phyloP scores from a whole-genome alignment of 2,329 filamentous ascomycete genomes.

The Cordyceps cicadae region DNA sequence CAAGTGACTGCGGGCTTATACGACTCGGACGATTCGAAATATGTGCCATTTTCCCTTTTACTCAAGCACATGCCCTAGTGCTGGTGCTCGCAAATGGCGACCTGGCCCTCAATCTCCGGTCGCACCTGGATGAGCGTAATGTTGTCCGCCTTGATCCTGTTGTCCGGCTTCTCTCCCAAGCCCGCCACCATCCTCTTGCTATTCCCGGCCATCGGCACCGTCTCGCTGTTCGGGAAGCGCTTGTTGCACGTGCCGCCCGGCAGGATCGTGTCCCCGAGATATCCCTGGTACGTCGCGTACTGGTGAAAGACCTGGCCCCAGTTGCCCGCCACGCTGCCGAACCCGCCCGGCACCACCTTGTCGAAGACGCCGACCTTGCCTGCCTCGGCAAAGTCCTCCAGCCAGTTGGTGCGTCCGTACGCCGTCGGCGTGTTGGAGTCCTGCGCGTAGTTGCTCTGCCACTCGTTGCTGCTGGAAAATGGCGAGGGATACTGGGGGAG shows the following conservation, averaged over 20 bases:
- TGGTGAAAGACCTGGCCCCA: conserved; percentile 19
- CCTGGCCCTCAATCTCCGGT: conserved; percentile 4
- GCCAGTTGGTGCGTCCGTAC: conserved; percentile 17
- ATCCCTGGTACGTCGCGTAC: conserved; percentile 17
- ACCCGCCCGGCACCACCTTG: conserved; percentile 20
- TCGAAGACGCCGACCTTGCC: conserved; percentile 19
- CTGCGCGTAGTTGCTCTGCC: conserved; percentile 16
- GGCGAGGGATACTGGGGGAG: conserved; percentile 6
- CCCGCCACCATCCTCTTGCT: neutral
- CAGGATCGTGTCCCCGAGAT: conserved; percentile 14
- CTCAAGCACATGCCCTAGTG: neutral
- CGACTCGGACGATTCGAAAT: neutral
- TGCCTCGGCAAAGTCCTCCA: conserved; percentile 22
- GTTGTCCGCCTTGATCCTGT: conserved; percentile 11
- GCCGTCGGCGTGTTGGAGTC: conserved; percentile 15
- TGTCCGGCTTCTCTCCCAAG: conserved; percentile 9
- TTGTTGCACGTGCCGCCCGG: conserved; percentile 16
- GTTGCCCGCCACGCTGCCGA: conserved; percentile 18
- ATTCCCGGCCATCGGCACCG: conserved; percentile 12
- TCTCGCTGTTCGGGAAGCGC: conserved; percentile 12
- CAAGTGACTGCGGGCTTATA: too few species aligned
- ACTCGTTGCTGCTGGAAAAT: conserved; percentile 11
- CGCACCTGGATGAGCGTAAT: conserved; percentile 11
- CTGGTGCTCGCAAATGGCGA: neutral
- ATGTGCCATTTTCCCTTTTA: neutral